Conservation (phyloP, 2,329 filamentous ascomycete species). For the Pseudohalonectria lignicola region DNA sequence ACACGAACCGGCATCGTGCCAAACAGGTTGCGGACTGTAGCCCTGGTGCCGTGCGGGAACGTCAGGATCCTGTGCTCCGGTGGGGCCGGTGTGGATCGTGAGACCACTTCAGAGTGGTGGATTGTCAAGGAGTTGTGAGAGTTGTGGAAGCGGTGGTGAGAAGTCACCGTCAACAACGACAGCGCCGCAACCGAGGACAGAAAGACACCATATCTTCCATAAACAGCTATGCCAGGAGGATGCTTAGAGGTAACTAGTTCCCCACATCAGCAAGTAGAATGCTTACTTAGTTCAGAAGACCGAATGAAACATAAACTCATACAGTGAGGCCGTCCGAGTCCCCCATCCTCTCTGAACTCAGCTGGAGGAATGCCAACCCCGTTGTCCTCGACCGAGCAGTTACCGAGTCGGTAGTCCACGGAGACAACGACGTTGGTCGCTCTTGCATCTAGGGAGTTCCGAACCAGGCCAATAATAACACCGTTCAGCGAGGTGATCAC, state of each 20-base stretch:
- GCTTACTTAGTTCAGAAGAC: no score
- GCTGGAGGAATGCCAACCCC: constrained; percentile 62
- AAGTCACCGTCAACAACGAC: constrained; percentile 67
- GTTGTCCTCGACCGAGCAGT: constrained; percentile 75
- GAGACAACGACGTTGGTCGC: constrained; percentile 58
- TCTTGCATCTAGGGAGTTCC: constrained; percentile 76
- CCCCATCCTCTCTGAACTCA: constrained; percentile 63
- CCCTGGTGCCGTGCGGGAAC: constrained; percentile 60
- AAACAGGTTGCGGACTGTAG: constrained; percentile 71
- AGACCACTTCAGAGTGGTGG: constrained; percentile 57
- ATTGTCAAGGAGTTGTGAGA: constrained; percentile 56
- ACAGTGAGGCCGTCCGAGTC: constrained; percentile 66
- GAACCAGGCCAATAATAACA: constrained; percentile 61
- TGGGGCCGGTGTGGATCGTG: constrained; percentile 51
- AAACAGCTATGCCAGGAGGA: constrained; percentile 27
- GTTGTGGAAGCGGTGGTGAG: constrained; percentile 49
- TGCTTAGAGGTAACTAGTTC: constrained; percentile 68
- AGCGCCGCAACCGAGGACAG: constrained; percentile 65
- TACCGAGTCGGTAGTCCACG: constrained; percentile 65
- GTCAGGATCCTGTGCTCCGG: constrained; percentile 43
- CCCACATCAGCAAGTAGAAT: constrained; percentile 8
- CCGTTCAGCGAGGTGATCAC: constrained; percentile 63
- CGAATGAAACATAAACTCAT: constrained; percentile 19
- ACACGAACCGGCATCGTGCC: constrained; percentile 84
- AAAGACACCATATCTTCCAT: constrained; percentile 66